Evolutionary conservation across 1,139 yeast species (phyloP), one percentile per base, ranked within the genome.

Genomic region (Pichia inconspicua): DNA sequence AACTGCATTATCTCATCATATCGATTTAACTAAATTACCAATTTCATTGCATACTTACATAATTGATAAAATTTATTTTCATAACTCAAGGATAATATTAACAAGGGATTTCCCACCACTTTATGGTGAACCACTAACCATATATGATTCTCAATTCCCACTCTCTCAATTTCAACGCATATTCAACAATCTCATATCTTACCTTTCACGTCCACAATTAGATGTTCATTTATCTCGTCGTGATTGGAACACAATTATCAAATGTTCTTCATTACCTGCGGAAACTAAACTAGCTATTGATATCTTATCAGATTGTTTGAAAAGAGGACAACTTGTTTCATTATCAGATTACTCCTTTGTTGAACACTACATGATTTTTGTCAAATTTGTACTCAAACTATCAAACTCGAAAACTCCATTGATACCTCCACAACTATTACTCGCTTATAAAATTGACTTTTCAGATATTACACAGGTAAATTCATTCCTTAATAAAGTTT

Each of bases 1-100:
- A 31, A 71, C 84, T 12, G 82, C 77, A 40, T 70, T 92, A 50
- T 78, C 90, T 5, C 71, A 73, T 43, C 67, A 74, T 53, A 69
- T 89, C 19, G 96, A 89, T 64, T 78, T 92, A 46, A 83, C 94
- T 5, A 74, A 74, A 49, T 67, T 92, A 48, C 82, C 90, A 56
- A 82, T 92, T 43, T 84, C 94, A 1, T 73, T 89, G 38, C 78
- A 79, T 44, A 85, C 88, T 4, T 89, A 87, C 58, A 57, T 74
- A 19, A 77, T 78, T 56, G 84, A 82, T 58, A 65, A 55, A 41
- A 39, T 53, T 11, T 53, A 54, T 22, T 60, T 56, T 44, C 47
- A 53, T 25, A 58, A 60, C 41, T 46, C 48, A 6, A 51, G 51
- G 38, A 53, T 61, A 19, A 41, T 56, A 1, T n/a, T 54, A 14